phyloP scores from a whole-genome alignment of 306 rosid species.

The Datisca glomerata region DNA sequence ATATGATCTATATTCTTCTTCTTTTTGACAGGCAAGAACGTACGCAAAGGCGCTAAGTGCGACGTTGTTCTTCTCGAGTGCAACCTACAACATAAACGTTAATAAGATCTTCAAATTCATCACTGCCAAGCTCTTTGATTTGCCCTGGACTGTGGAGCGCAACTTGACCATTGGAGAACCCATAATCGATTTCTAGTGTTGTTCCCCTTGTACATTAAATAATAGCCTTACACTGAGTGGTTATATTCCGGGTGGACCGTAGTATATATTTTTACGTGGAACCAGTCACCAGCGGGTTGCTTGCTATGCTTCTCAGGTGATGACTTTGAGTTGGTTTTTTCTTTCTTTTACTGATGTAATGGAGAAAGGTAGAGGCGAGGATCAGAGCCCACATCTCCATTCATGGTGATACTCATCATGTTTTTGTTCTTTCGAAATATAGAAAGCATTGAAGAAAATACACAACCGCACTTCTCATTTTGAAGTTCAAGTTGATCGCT shows the following conservation, averaged over 20 bases:
- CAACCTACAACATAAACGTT: conserved; percentile 88
- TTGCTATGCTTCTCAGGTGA: neutral
- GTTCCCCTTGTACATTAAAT: conserved; percentile 5
- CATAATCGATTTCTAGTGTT: conserved; percentile 67
- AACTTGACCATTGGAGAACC: conserved; percentile 89
- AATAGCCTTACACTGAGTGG: too few species aligned
- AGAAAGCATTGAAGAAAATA: too few species aligned
- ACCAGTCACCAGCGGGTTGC: too few species aligned
- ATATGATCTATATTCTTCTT: too few species aligned
- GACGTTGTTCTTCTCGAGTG: conserved; percentile 84
- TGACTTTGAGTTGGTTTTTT: conserved; percentile 1
- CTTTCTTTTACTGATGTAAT: conserved; percentile 2
- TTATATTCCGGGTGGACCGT: too few species aligned
- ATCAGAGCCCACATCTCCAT: conserved; percentile 39
- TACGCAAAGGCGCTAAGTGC: conserved; percentile 84
- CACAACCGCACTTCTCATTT: too few species aligned
- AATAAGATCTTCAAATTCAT: conserved; percentile 95
- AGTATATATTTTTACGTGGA: too few species aligned
- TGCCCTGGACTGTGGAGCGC: conserved; percentile 90
- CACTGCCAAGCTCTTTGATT: conserved; percentile 86
- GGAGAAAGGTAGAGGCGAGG: conserved; percentile 47
- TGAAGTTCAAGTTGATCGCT: too few species aligned
- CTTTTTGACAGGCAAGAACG: conserved; percentile 62
- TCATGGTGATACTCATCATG: too few species aligned
- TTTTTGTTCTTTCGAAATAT: too few species aligned